phyloP scores from a whole-genome alignment of 2,329 filamentous ascomycete genomes.

The Exophiala sp. region DNA sequence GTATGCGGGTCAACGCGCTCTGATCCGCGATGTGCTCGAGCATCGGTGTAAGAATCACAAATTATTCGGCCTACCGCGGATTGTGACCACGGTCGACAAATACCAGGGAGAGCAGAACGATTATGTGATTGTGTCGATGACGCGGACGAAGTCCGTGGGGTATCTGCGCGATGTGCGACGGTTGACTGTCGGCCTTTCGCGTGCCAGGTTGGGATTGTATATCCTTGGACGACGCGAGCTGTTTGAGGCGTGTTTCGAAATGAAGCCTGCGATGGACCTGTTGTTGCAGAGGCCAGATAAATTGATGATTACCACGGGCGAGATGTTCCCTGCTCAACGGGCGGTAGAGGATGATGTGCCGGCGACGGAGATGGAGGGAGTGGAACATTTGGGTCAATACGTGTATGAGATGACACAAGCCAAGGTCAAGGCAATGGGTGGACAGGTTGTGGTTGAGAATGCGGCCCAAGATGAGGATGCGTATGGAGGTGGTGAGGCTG shows the following conservation, averaged over 20 bases:
- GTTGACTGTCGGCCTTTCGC: conserved; percentile 89
- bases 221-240: conserved; percentile 83
- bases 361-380: conserved; percentile 71
- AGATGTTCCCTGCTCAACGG: conserved; percentile 68
- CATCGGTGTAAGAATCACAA: conserved; percentile 79
- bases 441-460: conserved; percentile 35
- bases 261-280: conserved; percentile 78
- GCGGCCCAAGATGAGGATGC: conserved; percentile 34
- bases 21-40: conserved; percentile 80
- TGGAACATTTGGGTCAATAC: conserved; percentile 94
- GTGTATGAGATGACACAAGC: conserved; percentile 92
- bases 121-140: conserved; percentile 91
- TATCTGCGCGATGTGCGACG: conserved; percentile 92
- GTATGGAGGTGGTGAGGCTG: conserved; percentile 35
- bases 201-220: conserved; percentile 86
- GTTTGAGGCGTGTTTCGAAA: conserved; percentile 84
- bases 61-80: conserved; percentile 83
- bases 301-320: conserved; percentile 74
- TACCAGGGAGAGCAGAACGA: conserved; percentile 99
- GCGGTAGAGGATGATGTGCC: conserved; percentile 9
- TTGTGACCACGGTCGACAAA: conserved; percentile 93
- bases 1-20: conserved; percentile 84
- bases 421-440: conserved; percentile 58
- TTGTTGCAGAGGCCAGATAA: conserved; percentile 76
- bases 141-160: conserved; percentile 80